phyloP scores from a whole-genome alignment of 805 yeast species.

The Monosporozyma siamensis region DNA sequence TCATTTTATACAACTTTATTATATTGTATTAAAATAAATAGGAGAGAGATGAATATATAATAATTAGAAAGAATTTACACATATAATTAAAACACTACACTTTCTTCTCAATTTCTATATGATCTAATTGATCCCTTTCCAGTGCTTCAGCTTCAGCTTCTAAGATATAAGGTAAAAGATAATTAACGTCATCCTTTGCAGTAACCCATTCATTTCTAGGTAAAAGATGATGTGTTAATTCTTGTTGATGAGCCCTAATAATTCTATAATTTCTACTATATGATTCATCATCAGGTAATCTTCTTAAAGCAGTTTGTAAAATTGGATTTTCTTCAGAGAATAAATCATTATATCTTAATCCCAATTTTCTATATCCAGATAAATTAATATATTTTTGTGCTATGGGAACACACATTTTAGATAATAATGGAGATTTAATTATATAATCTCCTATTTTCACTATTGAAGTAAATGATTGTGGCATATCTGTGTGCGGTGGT shows the following conservation, averaged over 20 bases:
- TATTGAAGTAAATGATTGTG: constrained; percentile 52
- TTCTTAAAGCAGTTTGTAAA: constrained; percentile 76
- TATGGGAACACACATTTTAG: constrained; percentile 68
- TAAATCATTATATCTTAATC: constrained; percentile 84
- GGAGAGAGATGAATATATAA: too few relatives aligned
- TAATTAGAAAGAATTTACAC: too few relatives aligned
- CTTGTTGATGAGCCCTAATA: constrained; percentile 82
- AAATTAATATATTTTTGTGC: constrained; percentile 63
- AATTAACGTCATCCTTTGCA: constrained; percentile 72
- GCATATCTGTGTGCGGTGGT: constrained; percentile 20
- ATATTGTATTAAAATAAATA: too few relatives aligned
- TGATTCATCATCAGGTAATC: constrained; percentile 75
- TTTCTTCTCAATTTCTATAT: constrained; percentile 36
- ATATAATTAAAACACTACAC: too few relatives aligned
- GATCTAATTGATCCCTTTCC: constrained; percentile 85
- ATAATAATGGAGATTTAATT: constrained; percentile 68
- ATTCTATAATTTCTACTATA: constrained; percentile 91
- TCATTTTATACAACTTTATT: too few relatives aligned
- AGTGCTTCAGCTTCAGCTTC: constrained; percentile 90
- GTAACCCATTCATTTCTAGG: constrained; percentile 71
- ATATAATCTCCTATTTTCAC: constrained; percentile 71
- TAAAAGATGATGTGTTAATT: constrained; percentile 74
- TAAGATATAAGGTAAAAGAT: constrained; percentile 78
- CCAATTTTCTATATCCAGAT: constrained; percentile 92
- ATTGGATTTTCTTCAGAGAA: constrained; percentile 79